Evolutionary conservation across 2,329 filamentous ascomycete genomes (phyloP), one percentile per base, ranked within the genome.

Genomic region (Arthrobotrys megalospora): DNA sequence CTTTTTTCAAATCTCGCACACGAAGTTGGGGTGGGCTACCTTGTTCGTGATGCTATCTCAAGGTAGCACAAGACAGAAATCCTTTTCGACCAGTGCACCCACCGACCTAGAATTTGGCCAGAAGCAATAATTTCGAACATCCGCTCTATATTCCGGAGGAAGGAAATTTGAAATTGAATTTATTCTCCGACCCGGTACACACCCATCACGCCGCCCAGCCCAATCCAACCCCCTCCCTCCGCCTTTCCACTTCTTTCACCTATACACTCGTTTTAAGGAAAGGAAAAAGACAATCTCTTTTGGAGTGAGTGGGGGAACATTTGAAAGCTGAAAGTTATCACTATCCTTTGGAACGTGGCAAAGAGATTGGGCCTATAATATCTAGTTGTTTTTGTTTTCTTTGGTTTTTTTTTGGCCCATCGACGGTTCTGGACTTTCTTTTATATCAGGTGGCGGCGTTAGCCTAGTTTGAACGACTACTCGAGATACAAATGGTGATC

Each of bases 401-500:
- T 63, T 65, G 8, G 8, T 19, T 43, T 45, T 43, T 45, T 48
- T n/a, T 50, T 34, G 12, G n/a, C 50, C 1, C 41, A 36, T 53
- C 62, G 41, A 47, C 48, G 55, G 24, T 47, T 55, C 69, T 68
- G 48, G 65, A 34, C 53, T 21, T 38, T 21, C n/a, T 52, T 19
- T 45, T 43, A 43, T 72, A 47, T 36, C 28, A 43, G 53, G 52
- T 60, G n/a, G 65, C 47, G 65, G 52, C 73, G 60, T 50, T 67
- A 21, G 45, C 62, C 43, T 68, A 38, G 47, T 55, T 67, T 62
- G 32, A 66, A 45, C 64, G 45, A 63, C 43, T 45, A 68, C 36
- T 52, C 47, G 21, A 38, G 67, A 36, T 64, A 58, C 75, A 72
- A 71, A 78, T 78, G 75, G 52, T 72, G 75, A 72, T 72, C 75